These are phyloP conservation scores for Termitomyces sp. DNA, from an alignment of 768 basidiomycete species.

Conservation along the genomic window DNA sequence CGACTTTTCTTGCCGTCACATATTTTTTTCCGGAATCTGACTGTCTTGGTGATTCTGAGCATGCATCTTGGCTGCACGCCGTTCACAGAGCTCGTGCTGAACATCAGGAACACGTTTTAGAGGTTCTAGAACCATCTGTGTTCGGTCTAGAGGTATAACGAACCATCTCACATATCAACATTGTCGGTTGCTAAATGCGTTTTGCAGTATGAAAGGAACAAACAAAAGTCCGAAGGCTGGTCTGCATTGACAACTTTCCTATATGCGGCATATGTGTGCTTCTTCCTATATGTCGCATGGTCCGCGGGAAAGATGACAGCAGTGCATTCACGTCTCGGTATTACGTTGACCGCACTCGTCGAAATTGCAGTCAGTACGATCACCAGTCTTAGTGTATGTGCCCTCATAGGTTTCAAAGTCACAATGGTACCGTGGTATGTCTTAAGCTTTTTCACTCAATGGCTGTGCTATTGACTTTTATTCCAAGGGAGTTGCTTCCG, in stretches of 20 bases:
- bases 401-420: constrained; percentile 81
- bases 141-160: constrained; percentile 39
- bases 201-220: constrained; percentile 47
- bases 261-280: constrained; percentile 70
- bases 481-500: constrained; percentile 74
- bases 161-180: background rate
- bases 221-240: constrained; percentile 38
- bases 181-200: background rate
- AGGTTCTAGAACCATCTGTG: constrained; percentile 31
- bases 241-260: constrained; percentile 65
- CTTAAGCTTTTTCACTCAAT: constrained; percentile 5
- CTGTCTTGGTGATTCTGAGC: constrained; percentile 58
- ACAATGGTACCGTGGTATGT: constrained; percentile 86
- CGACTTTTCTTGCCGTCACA: constrained; percentile 70
- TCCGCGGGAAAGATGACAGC: constrained; percentile 73
- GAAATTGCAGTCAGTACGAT: constrained; percentile 91
- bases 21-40: constrained; percentile 78
- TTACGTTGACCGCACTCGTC: constrained; percentile 89
- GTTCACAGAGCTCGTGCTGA: constrained; percentile 34
- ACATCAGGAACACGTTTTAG: constrained; percentile 23
- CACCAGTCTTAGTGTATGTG: constrained; percentile 89
- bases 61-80: constrained; percentile 56
- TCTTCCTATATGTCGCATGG: constrained; percentile 70
- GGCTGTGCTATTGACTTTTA: constrained; percentile 1
- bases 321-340: constrained; percentile 86